These are phyloP conservation scores for Beauveria sp. DNA, from an alignment of 2,329 filamentous ascomycete genomes.

Conservation along the genomic window DNA sequence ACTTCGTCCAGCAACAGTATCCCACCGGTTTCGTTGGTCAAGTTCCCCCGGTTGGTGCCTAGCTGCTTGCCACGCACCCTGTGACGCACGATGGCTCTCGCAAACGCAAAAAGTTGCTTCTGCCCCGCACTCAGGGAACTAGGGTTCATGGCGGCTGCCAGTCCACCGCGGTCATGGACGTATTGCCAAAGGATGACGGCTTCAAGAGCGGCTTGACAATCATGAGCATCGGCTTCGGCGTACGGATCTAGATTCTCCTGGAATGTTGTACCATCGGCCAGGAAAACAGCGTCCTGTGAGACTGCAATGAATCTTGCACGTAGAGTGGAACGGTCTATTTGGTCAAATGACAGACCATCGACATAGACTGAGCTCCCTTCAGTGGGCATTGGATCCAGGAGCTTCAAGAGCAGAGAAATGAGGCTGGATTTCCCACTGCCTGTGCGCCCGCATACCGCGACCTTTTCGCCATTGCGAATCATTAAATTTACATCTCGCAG, in stretches of 20 bases:
- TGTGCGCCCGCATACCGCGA: constrained; percentile 3
- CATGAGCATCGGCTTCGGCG: neutral
- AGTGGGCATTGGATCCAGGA: neutral
- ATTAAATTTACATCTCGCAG: constrained; percentile 16
- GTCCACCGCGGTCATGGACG: neutral
- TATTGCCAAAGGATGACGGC: neutral
- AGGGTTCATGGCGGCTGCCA: neutral
- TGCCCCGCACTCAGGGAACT: constrained; percentile 6
- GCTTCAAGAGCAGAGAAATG: constrained; percentile 1
- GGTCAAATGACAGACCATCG: too few relatives aligned
- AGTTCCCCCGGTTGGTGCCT: too few relatives aligned
- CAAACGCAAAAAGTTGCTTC: constrained; percentile 7
- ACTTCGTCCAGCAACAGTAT: constrained; percentile 10
- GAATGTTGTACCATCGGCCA: neutral
- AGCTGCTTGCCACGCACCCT: too few relatives aligned
- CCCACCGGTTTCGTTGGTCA: neutral
- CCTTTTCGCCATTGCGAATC: constrained; percentile 19
- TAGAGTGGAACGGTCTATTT: constrained; percentile 8
- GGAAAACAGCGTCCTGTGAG: constrained; percentile 13
- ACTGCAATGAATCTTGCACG: constrained; percentile 13
- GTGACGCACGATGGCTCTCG: too few relatives aligned
- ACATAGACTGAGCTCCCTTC: too few relatives aligned
- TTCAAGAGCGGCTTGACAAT: neutral
- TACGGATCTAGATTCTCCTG: neutral
- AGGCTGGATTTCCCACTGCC: constrained; percentile 8